A percentile compares a stretch with the other conserved stretches of the same genome.
Evolutionary conservation across 1,139 yeast species (phyloP).

Genomic region (Candida sp.): DNA sequence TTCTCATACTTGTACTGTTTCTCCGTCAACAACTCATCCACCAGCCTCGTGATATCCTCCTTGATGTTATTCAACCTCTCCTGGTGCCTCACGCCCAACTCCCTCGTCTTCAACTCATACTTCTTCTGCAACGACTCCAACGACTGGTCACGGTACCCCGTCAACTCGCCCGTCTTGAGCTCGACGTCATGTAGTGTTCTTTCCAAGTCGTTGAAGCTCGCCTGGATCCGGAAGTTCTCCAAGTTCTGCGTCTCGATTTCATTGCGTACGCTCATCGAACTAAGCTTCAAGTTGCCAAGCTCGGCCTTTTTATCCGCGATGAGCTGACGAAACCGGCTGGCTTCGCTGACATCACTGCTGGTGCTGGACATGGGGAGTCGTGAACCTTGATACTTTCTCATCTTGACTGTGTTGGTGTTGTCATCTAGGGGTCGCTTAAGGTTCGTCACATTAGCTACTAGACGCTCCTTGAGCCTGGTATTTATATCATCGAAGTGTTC

Average conservation of each 20-base stretch:
- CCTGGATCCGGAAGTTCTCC: conserved; percentile 43
- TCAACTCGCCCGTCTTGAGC: conserved; percentile 34
- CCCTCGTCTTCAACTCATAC: conserved; percentile 35
- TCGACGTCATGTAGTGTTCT: conserved; percentile 21
- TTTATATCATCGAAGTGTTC: neutral
- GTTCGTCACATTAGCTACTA: neutral
- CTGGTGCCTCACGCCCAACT: conserved; percentile 37
- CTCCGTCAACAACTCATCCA: conserved; percentile 36
- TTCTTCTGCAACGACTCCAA: conserved; percentile 34
- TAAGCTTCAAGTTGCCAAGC: conserved; percentile 19
- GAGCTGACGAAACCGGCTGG: conserved; percentile 9
- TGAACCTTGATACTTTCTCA: conserved; percentile 8
- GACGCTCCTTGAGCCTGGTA: neutral
- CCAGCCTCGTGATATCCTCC: conserved; percentile 34
- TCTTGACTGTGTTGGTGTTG: conserved; percentile 1
- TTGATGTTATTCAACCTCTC: conserved; percentile 38
- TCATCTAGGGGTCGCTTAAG: neutral
- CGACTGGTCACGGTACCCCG: conserved; percentile 29
- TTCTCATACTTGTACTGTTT: conserved; percentile 29
- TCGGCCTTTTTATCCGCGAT: conserved; percentile 15
- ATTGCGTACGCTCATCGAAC: conserved; percentile 37
- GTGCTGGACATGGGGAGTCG: neutral
- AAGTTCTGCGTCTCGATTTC: conserved; percentile 39
- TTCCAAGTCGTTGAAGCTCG: conserved; percentile 27
- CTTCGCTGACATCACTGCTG: neutral